Conservation (phyloP, 2,329 filamentous ascomycete genomes). For the Aspergillus sp. region DNA sequence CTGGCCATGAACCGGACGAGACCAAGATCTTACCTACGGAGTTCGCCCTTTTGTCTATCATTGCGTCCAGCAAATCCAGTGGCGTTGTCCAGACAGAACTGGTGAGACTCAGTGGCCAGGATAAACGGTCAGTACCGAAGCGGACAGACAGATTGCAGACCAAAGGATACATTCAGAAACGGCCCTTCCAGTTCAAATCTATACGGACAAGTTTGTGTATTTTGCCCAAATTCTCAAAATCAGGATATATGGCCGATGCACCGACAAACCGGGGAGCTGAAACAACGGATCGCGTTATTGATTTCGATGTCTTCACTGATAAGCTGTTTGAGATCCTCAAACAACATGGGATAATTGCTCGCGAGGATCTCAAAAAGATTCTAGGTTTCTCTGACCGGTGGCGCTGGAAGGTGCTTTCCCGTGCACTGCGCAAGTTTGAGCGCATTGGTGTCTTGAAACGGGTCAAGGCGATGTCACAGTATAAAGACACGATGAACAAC, state of each 20-base stretch:
- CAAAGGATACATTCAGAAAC: constrained; percentile 58
- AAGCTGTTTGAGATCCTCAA: constrained; percentile 45
- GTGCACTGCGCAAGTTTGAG: constrained; percentile 40
- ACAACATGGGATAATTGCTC: constrained; percentile 45
- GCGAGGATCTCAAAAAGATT: constrained; percentile 46
- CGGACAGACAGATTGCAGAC: constrained; percentile 51
- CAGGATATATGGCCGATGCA: constrained; percentile 8
- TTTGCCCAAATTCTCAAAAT: constrained; percentile 43
- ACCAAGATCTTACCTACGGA: constrained; percentile 48
- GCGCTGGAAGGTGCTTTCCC: constrained; percentile 36
- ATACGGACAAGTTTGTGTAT: constrained; percentile 52
- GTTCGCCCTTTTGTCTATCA: constrained; percentile 52
- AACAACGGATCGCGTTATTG: constrained; percentile 30
- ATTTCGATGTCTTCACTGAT: constrained; percentile 45
- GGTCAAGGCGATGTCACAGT: constrained; percentile 38
- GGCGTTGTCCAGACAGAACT: constrained; percentile 56
- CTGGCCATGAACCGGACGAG: constrained; percentile 53
- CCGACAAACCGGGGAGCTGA: constrained; percentile 9
- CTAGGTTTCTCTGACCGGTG: constrained; percentile 36
- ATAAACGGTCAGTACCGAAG: constrained; percentile 58
- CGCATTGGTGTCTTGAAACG: constrained; percentile 40
- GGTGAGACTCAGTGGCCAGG: constrained; percentile 50
- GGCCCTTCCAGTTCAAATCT: constrained; percentile 41
- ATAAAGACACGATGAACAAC: constrained; percentile 27
- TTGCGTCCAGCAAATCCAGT: constrained; percentile 47